Base-by-base conservation (phyloP, 192 early-diverging fungal species). In the Cladochytrium replicatum region DNA sequence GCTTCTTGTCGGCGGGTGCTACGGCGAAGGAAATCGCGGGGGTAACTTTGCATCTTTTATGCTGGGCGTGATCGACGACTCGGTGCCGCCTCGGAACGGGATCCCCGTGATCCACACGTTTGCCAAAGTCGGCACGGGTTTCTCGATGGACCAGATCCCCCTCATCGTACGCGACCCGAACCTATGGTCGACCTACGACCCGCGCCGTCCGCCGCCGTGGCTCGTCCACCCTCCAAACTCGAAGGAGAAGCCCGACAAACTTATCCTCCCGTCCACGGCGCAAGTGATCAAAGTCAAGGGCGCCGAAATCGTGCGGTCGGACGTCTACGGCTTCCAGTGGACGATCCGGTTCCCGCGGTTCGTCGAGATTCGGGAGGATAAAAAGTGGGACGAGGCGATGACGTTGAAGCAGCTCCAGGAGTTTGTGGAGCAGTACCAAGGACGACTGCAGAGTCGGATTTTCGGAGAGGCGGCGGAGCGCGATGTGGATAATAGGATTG, bases 301-400 rank as follows among this genome's bases (percentile, higher is more conserved):
- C 13, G 55, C 85, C 0, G 74, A 87, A 61, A 79, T 88, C 24
- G 64, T 71, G 5, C 38, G 62, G 53, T 55, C 67, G 57, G 66
- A 67, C 39, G 57, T 58, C 0, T 87, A 80, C 49, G 75, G 65
- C 0, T 41, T 69, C n/a, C 67, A 70, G 8, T 81, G 65, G 29
- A 87, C 87, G 5, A 58, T 90, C 23, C 80, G 87, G 13, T 90
- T 90, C 50, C 87, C 87, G 2, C 65, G 86, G 8, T 87, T 83
- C 52, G 63, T 78, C 8, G 63, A 46, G 40, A 44, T 86, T n/a
- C 68, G 87, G 2, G 40, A 71, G 5, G 85, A 90, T 57, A 87
- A 89, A 54, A 82, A 78, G 42, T 45, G 51, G 2, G 45, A 48
- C 30, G 54, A 63, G 11, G 46, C 50, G 9, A 41, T 73, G 53